phyloP scores from a whole-genome alignment of 2,329 filamentous ascomycete species.

The Escovopsis sp. region DNA sequence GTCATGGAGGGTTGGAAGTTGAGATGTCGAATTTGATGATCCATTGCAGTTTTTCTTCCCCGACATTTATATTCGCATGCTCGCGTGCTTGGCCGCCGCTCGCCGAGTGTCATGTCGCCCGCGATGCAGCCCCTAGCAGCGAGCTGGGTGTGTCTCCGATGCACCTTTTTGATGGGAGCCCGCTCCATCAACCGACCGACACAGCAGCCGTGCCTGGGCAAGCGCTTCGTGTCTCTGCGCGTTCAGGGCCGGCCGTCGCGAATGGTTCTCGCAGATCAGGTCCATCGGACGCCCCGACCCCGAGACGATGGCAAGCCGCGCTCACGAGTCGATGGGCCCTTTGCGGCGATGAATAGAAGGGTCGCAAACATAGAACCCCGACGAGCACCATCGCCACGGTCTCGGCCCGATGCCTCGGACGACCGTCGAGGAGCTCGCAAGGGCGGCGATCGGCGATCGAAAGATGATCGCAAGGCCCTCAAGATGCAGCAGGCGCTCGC shows the following conservation, averaged over 20 bases:
- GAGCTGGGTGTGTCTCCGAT: slow-evolving; percentile 8
- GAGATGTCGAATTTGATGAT: too few relatives aligned
- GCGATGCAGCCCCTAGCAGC: slow-evolving; percentile 6
- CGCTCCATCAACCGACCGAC: slow-evolving; percentile 6
- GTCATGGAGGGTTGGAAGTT: too few relatives aligned
- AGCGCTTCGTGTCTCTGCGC: slow-evolving; percentile 19
- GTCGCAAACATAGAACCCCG: slow-evolving; percentile 24
- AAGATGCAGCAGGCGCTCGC: slow-evolving; percentile 83
- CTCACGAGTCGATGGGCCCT: slow-evolving; percentile 30
- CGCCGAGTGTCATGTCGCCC: neutral
- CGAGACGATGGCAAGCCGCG: slow-evolving; percentile 20
- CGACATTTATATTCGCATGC: too few relatives aligned
- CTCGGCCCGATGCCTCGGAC: slow-evolving; percentile 5
- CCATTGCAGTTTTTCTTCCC: too few relatives aligned
- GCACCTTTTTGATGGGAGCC: slow-evolving; percentile 5
- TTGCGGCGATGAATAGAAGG: slow-evolving; percentile 40
- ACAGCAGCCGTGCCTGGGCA: slow-evolving; percentile 18
- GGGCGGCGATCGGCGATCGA: slow-evolving; percentile 19
- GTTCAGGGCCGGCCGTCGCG: slow-evolving; percentile 31
- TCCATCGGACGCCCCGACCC: slow-evolving; percentile 25
- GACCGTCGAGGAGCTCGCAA: slow-evolving; percentile 14
- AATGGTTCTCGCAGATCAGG: slow-evolving; percentile 42
- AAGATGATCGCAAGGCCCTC: slow-evolving; percentile 51
- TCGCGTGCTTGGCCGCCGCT: too few relatives aligned
- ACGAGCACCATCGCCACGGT: slow-evolving; percentile 7